Conservation (phyloP, 2,329 filamentous ascomycete species). For the Herpomyces periplanetae region DNA sequence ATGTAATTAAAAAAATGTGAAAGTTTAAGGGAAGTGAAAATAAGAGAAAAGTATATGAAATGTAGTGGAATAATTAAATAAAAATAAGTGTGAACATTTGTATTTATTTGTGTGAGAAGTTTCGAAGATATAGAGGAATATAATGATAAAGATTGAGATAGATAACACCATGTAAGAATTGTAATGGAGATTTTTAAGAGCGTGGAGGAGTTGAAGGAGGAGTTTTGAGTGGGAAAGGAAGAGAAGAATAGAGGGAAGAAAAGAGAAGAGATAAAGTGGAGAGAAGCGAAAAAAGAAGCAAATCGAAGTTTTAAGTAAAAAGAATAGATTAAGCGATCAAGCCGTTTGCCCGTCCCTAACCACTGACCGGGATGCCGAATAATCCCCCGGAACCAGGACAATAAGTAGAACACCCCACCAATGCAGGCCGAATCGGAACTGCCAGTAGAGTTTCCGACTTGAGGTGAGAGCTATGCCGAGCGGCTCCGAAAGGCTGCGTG, state of each 20-base stretch:
- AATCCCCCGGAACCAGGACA: too few relatives aligned
- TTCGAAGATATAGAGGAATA: slow-evolving; percentile 2
- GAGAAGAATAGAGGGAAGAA: slow-evolving; percentile 1
- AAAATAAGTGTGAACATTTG: slow-evolving; percentile 1
- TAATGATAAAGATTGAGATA: slow-evolving; percentile 19
- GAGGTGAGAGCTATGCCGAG: too few relatives aligned
- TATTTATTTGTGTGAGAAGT: slow-evolving; percentile 2
- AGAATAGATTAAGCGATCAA: too few relatives aligned
- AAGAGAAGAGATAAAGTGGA: slow-evolving; percentile 1
- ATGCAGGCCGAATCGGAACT: too few relatives aligned
- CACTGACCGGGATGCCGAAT: too few relatives aligned
- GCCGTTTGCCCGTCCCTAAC: too few relatives aligned
- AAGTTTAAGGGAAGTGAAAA: not conserved
- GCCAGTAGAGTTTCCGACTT: too few relatives aligned
- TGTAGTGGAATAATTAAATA: slow-evolving; percentile 1
- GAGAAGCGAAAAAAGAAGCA: not conserved
- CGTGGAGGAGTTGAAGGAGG: not conserved
- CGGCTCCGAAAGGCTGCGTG: too few relatives aligned
- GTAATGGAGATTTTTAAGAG: slow-evolving; percentile 9
- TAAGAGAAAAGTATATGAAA: slow-evolving; percentile 1
- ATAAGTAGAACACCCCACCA: too few relatives aligned
- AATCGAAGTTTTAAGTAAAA: too few relatives aligned
- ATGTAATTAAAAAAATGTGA: not conserved
- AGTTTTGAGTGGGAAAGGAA: not conserved
- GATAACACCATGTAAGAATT: slow-evolving; percentile 59